Evolutionary conservation across 148 eudicot species (phyloP), one percentile per base, ranked within the genome.

Genomic region (Rhododendron molle): DNA sequence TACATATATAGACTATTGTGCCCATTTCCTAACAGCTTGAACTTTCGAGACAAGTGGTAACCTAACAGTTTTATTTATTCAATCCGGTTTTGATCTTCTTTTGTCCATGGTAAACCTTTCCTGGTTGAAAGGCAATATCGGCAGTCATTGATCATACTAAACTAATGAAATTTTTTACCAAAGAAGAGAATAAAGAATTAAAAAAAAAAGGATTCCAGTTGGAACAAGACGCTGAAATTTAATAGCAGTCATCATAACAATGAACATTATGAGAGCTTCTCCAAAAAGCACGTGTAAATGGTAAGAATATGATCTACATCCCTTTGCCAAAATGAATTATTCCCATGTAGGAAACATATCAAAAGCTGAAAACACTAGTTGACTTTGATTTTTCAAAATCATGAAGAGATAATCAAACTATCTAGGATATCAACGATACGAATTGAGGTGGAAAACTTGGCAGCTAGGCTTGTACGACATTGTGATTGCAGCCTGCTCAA

Each of bases 361-460:
- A 38, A 72, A 72, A 40, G 67, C 21, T 38, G 60, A 47, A 83
- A 84, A 67, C 13, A 71, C 26, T 36, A 52, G 44, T 8, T 3
- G 23, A 71, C 14, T 46, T 43, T 26, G 83, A 58, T 78, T 73
- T 72, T 79, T 52, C 67, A 72, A 49, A 71, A 54, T 26, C 26
- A 58, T 2, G 32, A 87, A 38, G 60, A 79, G 43, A 74, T 21
- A 13, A 54, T 13, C 6, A 14, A 18, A 67, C 52, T 78, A 83
- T 83, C 30, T 50, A 40, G 13, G 49, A 73, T 16, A 80, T 85
- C 85, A 89, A 18, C 80, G 86, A 79, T 85, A 86, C 60, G 91
- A 88, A 50, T 86, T 86, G 30, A 90, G 85, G 83, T 90, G 91
- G 86, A 90, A 88, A 71, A 90, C 88, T 82, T 90, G 91, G 82